Base-by-base conservation (phyloP, 129 eudicot species). In the Helianthus annuus region DNA sequence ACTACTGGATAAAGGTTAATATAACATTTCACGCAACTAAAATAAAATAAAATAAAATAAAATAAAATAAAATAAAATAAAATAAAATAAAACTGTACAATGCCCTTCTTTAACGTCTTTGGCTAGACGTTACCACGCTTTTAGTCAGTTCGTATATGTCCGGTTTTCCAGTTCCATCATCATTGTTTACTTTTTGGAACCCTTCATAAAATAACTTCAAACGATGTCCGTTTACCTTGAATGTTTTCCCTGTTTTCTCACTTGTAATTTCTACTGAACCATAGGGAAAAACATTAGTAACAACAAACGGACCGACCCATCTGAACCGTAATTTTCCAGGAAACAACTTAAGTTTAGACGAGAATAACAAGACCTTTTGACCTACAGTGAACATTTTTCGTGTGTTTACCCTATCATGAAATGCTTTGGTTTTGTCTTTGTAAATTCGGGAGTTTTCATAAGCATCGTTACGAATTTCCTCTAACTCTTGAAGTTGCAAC, bases 401-500 rank as follows among this genome's bases (percentile, higher is more conserved):
- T 13, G 4, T 48, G 53, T 48, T 48, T 48, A 2, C 46, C 46
- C 46, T 42, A 42, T 42, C 46, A 42, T 42, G 46, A 9, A 42
- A 42, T 42, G 46, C 53, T 48, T 48, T 48, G 15, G 36, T 3
- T 10, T 48, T 48, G 53, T 48, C 53, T 48, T 48, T 48, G 14
- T 48, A 48, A 9, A 48, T 48, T 48, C 53, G 1, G 19, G 56
- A 51, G 56, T 51, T 51, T 7, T 51, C 56, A 6, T 13, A 51
- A 14, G 56, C 56, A 51, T 51, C 56, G 7, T 51, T 51, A 51
- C 56, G 56, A 6, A 14, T 51, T 51, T 51, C 56, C n/a, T 51
- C 56, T 51, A 51, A 51, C 56, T 51, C 56, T 51, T 51, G 19
- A 51, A 51, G 14, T 51, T 51, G 56, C n/a, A 51, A 17, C 56